phyloP scores from a whole-genome alignment of 352 stramenopile genomes.

The Phytopythium delawarense region DNA sequence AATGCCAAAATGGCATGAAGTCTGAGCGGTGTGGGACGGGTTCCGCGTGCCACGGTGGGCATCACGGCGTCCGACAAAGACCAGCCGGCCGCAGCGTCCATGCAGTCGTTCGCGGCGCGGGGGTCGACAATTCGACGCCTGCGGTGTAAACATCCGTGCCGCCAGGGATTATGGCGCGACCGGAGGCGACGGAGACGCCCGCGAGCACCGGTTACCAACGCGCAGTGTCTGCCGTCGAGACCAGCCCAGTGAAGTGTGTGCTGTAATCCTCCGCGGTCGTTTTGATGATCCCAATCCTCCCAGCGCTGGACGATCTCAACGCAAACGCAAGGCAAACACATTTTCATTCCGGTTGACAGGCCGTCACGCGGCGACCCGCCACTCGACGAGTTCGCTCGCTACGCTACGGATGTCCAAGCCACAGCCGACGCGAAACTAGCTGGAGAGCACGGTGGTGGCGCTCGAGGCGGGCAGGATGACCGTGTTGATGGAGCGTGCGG shows the following conservation, averaged over 20 bases:
- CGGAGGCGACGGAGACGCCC: no score
- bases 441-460: conserved; percentile 17
- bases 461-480: conserved; percentile 23
- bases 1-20: no score
- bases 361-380: not conserved
- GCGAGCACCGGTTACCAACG: not conserved
- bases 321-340: not conserved
- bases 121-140: not conserved
- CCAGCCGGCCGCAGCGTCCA: not conserved
- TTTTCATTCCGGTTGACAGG: conserved; percentile 1
- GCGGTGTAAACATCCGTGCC: not conserved
- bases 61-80: no score
- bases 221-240: not conserved
- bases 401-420: not conserved
- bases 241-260: not conserved
- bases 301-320: no score
- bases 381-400: not conserved
- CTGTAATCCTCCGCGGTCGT: not conserved
- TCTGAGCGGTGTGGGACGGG: no score
- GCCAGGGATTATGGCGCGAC: not conserved
- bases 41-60: not conserved
- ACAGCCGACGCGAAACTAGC: not conserved
- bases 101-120: not conserved
- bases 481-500: conserved; percentile 13
- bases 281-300: not conserved